Percentiles rank a stretch among this genome's conserved stretches.
These are phyloP conservation scores for Juglanconis oblonga DNA, from an alignment of 2,329 filamentous ascomycete species.

Conservation along the genomic window DNA sequence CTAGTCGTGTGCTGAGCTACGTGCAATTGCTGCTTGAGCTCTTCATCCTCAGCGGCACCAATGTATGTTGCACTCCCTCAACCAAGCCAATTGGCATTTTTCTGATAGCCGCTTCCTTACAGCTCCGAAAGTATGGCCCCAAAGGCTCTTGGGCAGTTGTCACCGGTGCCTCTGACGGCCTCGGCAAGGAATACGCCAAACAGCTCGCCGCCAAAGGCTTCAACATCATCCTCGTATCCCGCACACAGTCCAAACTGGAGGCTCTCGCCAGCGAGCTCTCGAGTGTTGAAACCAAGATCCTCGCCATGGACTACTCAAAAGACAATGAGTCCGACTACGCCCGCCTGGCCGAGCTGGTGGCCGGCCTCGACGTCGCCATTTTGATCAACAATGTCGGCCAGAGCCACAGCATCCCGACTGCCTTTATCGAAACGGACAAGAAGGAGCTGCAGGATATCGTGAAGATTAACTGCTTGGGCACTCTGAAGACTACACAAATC, in stretches of 20 bases:
- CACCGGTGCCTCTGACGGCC: slow-evolving; percentile 92
- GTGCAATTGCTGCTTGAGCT: slow-evolving; percentile 62
- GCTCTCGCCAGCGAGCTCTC: slow-evolving; percentile 71
- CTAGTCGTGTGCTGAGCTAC: slow-evolving; percentile 55
- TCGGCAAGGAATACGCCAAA: slow-evolving; percentile 92
- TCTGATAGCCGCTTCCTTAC: not conserved
- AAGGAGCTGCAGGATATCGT: slow-evolving; percentile 87
- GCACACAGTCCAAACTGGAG: slow-evolving; percentile 89
- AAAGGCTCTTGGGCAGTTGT: slow-evolving; percentile 92
- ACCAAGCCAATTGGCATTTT: not conserved
- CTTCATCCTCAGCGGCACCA: slow-evolving; percentile 64
- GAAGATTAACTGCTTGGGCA: slow-evolving; percentile 91
- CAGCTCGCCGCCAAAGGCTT: slow-evolving; percentile 90
- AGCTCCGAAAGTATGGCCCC: slow-evolving; percentile 88
- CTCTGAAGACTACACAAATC: slow-evolving; percentile 81
- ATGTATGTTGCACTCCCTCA: slow-evolving; percentile 41
- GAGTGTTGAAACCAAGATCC: slow-evolving; percentile 66
- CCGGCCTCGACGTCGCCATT: slow-evolving; percentile 77
- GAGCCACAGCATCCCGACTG: slow-evolving; percentile 88
- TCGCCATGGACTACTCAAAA: slow-evolving; percentile 88
- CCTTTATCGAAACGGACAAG: slow-evolving; percentile 76
- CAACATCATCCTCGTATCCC: slow-evolving; percentile 92
- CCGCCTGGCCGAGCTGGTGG: slow-evolving; percentile 64
- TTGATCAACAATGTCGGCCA: slow-evolving; percentile 96
- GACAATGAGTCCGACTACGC: slow-evolving; percentile 80